Conservation (phyloP, 2,329 filamentous ascomycete species). For the Nemania sp. region DNA sequence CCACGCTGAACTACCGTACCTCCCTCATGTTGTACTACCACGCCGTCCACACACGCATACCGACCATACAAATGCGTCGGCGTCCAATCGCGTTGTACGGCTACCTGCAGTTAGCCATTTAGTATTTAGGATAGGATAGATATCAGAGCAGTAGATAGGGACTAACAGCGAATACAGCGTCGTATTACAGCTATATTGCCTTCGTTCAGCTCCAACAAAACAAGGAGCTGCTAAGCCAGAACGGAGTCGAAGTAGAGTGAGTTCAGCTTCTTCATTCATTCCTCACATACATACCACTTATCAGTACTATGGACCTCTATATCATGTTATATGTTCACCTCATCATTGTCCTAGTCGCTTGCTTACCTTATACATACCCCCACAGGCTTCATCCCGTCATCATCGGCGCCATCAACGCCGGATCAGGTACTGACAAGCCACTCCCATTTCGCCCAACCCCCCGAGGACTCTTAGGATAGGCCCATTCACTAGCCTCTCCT, state of each 20-base stretch:
- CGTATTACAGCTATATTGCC: slow-evolving; percentile 62
- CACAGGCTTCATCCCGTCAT: slow-evolving; percentile 72
- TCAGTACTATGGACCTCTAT: background rate
- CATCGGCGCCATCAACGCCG: slow-evolving; percentile 67
- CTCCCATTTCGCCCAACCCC: background rate
- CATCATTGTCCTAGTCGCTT: background rate
- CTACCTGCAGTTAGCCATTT: background rate
- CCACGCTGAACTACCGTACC: background rate
- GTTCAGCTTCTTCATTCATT: slow-evolving; percentile 34
- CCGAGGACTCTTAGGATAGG: background rate
- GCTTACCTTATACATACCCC: background rate
- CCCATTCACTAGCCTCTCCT: too few relatives aligned
- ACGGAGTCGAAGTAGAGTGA: slow-evolving; percentile 70
- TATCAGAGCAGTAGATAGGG: background rate
- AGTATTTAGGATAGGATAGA: background rate
- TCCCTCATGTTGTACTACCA: background rate
- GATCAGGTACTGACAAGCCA: slow-evolving; percentile 49
- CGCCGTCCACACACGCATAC: too few relatives aligned
- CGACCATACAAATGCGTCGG: too few relatives aligned
- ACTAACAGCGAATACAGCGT: slow-evolving; percentile 54
- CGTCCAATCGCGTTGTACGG: too few relatives aligned
- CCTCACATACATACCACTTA: background rate
- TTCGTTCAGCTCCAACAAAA: slow-evolving; percentile 64
- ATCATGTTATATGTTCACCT: background rate
- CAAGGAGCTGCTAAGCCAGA: slow-evolving; percentile 55